phyloP scores from a whole-genome alignment of 2,329 filamentous ascomycete genomes.

The Aspergillus glaucus region DNA sequence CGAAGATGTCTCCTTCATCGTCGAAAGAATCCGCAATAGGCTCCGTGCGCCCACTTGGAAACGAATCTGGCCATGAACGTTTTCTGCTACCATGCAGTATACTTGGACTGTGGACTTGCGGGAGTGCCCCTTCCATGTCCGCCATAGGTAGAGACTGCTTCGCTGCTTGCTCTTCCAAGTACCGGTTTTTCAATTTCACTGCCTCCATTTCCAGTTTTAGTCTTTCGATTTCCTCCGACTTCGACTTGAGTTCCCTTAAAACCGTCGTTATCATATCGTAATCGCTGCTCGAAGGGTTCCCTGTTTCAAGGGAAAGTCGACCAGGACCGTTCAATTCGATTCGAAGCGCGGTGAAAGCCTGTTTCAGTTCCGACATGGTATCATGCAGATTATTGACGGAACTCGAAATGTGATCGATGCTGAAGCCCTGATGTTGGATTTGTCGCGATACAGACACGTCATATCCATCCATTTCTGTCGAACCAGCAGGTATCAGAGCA shows the following conservation, averaged over 20 bases:
- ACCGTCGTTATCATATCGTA: slow-evolving; percentile 35
- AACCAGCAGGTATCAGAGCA: slow-evolving; percentile 18
- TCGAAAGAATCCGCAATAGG: slow-evolving; percentile 29
- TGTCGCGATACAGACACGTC: slow-evolving; percentile 25
- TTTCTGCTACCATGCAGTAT: slow-evolving; percentile 29
- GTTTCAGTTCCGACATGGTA: slow-evolving; percentile 35
- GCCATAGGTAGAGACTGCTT: slow-evolving; percentile 7
- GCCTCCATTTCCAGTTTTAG: slow-evolving; percentile 34
- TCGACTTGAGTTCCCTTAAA: slow-evolving; percentile 32
- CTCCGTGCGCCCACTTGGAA: slow-evolving; percentile 16
- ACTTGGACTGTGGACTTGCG: slow-evolving; percentile 28
- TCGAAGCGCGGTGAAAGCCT: slow-evolving; percentile 32
- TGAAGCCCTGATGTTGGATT: slow-evolving; percentile 32
- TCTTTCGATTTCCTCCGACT: slow-evolving; percentile 35
- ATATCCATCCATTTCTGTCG: slow-evolving; percentile 10
- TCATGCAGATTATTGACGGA: slow-evolving; percentile 34
- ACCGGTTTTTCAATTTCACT: slow-evolving; percentile 30
- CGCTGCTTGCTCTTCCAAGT: slow-evolving; percentile 24
- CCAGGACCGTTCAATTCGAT: slow-evolving; percentile 30
- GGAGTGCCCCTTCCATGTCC: slow-evolving; percentile 10
- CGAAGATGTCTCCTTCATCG: slow-evolving; percentile 24
- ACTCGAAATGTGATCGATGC: slow-evolving; percentile 32
- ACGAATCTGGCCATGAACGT: slow-evolving; percentile 25
- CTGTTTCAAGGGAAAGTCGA: slow-evolving; percentile 15
- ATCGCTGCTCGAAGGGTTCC: slow-evolving; percentile 13